Percentiles rank a stretch among this genome's conserved stretches.
Conservation (phyloP, 257 asterid species). For the Mentha longifolia region DNA sequence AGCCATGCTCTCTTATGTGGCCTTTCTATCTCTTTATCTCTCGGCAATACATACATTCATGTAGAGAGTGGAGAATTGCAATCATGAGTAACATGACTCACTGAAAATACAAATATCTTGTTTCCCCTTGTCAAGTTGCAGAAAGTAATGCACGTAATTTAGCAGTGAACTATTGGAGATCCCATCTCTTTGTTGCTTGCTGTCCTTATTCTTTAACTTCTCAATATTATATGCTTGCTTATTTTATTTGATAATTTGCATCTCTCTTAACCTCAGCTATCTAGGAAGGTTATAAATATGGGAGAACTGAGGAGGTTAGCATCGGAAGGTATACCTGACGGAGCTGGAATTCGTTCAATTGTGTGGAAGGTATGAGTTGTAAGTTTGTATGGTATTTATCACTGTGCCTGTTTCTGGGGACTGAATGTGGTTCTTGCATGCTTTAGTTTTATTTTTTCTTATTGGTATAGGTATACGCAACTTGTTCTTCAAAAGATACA, state of each 20-base stretch:
- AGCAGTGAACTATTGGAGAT: constrained; percentile 7
- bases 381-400: constrained; percentile 12
- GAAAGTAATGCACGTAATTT: neutral
- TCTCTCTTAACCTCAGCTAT: constrained; percentile 50
- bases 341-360: constrained; percentile 86
- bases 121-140: constrained; percentile 18
- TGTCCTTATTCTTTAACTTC: constrained; percentile 8
- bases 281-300: constrained; percentile 85
- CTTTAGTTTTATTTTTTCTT: neutral
- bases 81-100: constrained; percentile 9
- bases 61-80: constrained; percentile 20
- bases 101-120: constrained; percentile 17
- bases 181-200: neutral
- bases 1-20: constrained; percentile 4
- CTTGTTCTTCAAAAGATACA: neutral
- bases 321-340: constrained; percentile 89
- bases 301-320: constrained; percentile 91
- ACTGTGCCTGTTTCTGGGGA: neutral
- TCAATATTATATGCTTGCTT: constrained; percentile 11
- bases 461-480: neutral
- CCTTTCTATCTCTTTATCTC: constrained; percentile 5
- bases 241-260: constrained; percentile 29
- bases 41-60: constrained; percentile 9
- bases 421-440: constrained; percentile 2
- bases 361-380: constrained; percentile 83